Conservation (phyloP, 495 filamentous ascomycete species). For the Hyaloscypha variabilis region DNA sequence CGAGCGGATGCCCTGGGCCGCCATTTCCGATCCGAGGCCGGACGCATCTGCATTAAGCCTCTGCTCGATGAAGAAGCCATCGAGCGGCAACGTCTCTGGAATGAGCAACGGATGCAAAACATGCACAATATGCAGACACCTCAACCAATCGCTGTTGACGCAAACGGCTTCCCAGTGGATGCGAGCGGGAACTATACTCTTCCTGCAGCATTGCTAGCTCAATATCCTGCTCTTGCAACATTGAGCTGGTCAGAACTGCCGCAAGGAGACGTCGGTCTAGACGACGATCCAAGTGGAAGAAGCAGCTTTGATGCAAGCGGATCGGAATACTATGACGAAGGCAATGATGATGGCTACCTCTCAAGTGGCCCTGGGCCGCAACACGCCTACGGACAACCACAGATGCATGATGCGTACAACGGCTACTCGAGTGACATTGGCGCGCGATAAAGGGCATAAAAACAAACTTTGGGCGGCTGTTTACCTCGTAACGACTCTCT, state of each 20-base stretch:
- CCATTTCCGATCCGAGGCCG: constrained; percentile 97
- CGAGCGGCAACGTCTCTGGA: constrained; percentile 68
- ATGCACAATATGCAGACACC: constrained; percentile 50
- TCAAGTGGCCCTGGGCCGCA: constrained; percentile 49
- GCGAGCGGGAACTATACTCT: constrained; percentile 65
- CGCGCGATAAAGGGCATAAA: constrained; percentile 29
- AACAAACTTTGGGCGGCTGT: neutral
- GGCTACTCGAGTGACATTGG: constrained; percentile 56
- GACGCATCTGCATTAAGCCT: constrained; percentile 93
- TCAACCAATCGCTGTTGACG: constrained; percentile 49
- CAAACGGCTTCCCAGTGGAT: constrained; percentile 51
- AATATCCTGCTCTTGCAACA: constrained; percentile 80
- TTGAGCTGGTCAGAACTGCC: constrained; percentile 33
- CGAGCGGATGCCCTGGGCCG: constrained; percentile 93
- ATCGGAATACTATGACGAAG: constrained; percentile 59
- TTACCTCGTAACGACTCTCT: neutral
- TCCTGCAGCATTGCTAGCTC: constrained; percentile 83
- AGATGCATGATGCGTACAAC: constrained; percentile 46
- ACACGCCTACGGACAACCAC: constrained; percentile 36
- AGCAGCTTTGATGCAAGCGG: constrained; percentile 92
- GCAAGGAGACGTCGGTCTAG: constrained; percentile 30
- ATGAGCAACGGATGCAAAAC: constrained; percentile 66
- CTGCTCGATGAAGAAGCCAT: constrained; percentile 86
- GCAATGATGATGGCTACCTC: constrained; percentile 61
- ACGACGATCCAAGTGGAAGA: constrained; percentile 75